Evolutionary conservation across 2,329 filamentous ascomycete species (phyloP).

Genomic region (Ophiostoma sp.): DNA sequence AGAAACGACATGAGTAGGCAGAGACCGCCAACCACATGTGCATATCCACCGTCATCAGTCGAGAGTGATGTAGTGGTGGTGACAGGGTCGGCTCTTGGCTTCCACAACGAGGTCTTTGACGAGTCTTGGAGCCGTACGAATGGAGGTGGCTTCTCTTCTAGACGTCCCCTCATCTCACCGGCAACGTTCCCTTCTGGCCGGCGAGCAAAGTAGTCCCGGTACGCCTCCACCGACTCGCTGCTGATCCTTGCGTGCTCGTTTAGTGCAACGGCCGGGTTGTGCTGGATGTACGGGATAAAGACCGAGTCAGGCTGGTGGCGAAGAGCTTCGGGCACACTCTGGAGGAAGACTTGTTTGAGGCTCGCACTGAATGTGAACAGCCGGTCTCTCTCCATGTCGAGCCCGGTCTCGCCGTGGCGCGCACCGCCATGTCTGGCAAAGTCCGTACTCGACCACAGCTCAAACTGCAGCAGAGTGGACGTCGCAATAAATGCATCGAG

Average conservation of each 20-base stretch:
- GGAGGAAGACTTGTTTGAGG: slow-evolving; percentile 32
- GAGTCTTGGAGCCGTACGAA: background rate
- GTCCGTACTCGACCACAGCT: slow-evolving; percentile 32
- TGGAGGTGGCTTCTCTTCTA: background rate
- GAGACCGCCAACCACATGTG: slow-evolving; percentile 16
- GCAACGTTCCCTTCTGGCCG: too few relatives aligned
- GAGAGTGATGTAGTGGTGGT: background rate
- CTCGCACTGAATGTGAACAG: slow-evolving; percentile 33
- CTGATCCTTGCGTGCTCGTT: slow-evolving; percentile 15
- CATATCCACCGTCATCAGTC: background rate
- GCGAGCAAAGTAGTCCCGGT: slow-evolving; percentile 25
- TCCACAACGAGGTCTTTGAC: background rate
- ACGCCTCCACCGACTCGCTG: slow-evolving; percentile 16
- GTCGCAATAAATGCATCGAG: slow-evolving; percentile 33
- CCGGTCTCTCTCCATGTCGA: slow-evolving; percentile 27
- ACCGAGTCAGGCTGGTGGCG: slow-evolving; percentile 19
- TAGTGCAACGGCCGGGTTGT: slow-evolving; percentile 10
- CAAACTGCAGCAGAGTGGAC: slow-evolving; percentile 31
- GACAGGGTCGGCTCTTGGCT: background rate
- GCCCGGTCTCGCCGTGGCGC: background rate
- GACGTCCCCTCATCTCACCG: background rate
- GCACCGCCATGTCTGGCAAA: slow-evolving; percentile 25
- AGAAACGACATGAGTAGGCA: slow-evolving; percentile 27
- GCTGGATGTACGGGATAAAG: slow-evolving; percentile 20
- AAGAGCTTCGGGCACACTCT: slow-evolving; percentile 25